Conservation (phyloP, 768 basidiomycete species). For the Leccinum truebloodii region DNA sequence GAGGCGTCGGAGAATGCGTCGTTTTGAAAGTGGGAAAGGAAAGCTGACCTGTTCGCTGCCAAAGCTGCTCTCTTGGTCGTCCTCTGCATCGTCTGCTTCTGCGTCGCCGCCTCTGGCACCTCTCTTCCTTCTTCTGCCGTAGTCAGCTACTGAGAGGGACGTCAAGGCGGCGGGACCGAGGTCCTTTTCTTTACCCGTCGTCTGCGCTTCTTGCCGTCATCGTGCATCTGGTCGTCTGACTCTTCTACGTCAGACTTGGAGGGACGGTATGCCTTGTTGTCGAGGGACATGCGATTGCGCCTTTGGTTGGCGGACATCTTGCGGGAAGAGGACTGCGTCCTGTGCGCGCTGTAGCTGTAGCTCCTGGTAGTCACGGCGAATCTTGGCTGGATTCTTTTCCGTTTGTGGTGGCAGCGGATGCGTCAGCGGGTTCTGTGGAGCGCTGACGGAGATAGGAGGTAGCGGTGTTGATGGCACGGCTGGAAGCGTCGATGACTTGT, state of each 20-base stretch:
- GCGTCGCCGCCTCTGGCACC: constrained; percentile 45
- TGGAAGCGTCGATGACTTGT: constrained; percentile 55
- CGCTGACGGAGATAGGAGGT: constrained; percentile 62
- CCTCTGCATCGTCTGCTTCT: constrained; percentile 41
- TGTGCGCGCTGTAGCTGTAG: constrained; percentile 28
- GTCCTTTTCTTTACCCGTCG: constrained; percentile 49
- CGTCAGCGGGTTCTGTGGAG: constrained; percentile 53
- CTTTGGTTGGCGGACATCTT: constrained; percentile 39
- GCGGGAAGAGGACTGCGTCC: constrained; percentile 32
- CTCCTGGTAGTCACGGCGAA: constrained; percentile 59
- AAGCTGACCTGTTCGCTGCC: constrained; percentile 43
- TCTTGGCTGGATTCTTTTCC: constrained; percentile 47
- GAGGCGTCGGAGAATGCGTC: constrained; percentile 10
- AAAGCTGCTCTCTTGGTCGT: constrained; percentile 45
- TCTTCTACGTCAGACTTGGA: constrained; percentile 63
- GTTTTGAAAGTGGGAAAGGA: constrained; percentile 22
- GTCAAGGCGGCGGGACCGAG: constrained; percentile 57
- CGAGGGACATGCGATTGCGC: constrained; percentile 65
- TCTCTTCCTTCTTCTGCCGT: constrained; percentile 55
- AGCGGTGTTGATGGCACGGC: constrained; percentile 52
- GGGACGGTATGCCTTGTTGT: constrained; percentile 84
- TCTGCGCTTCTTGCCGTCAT: constrained; percentile 53
- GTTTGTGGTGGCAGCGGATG: constrained; percentile 40
- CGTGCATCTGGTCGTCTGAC: constrained; percentile 61
- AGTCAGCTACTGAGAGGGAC: constrained; percentile 64